phyloP scores from a whole-genome alignment of 305 asterid species.

The Fraxinus ornus region DNA sequence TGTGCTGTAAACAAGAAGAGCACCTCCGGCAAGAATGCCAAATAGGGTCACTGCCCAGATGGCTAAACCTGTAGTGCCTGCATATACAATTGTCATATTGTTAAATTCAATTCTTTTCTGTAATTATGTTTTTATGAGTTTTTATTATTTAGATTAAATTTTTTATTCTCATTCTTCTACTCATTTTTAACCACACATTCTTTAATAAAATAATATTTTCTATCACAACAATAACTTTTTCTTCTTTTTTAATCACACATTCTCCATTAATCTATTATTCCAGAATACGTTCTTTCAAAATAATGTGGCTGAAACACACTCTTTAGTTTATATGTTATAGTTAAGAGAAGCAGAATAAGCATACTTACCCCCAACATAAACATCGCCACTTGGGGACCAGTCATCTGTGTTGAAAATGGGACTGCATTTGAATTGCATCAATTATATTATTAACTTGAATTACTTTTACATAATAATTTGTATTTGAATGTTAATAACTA shows the following conservation, averaged over 20 bases:
- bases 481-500: not conserved
- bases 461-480: not conserved
- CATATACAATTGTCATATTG: not conserved
- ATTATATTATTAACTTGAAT: not conserved
- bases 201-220: too few relatives aligned
- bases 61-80: constrained; percentile 51
- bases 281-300: too few relatives aligned
- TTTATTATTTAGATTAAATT: not conserved
- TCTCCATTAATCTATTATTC: too few relatives aligned
- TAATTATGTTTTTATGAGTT: not conserved
- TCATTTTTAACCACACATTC: too few relatives aligned
- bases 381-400: constrained; percentile 81
- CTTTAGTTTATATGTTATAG: not conserved
- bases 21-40: constrained; percentile 93
- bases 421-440: constrained; percentile 39
- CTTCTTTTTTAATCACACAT: too few relatives aligned
- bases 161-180: too few relatives aligned
- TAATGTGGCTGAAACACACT: too few relatives aligned
- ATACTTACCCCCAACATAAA: constrained; percentile 73
- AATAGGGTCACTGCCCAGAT: constrained; percentile 51
- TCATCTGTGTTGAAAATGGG: constrained; percentile 69
- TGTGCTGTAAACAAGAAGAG: constrained; percentile 93
- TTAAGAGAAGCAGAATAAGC: not conserved
- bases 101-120: not conserved
- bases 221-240: too few relatives aligned